Evolutionary conservation across 2,329 filamentous ascomycete genomes (phyloP).

Genomic region (Proliferodiscus dingleyae): DNA sequence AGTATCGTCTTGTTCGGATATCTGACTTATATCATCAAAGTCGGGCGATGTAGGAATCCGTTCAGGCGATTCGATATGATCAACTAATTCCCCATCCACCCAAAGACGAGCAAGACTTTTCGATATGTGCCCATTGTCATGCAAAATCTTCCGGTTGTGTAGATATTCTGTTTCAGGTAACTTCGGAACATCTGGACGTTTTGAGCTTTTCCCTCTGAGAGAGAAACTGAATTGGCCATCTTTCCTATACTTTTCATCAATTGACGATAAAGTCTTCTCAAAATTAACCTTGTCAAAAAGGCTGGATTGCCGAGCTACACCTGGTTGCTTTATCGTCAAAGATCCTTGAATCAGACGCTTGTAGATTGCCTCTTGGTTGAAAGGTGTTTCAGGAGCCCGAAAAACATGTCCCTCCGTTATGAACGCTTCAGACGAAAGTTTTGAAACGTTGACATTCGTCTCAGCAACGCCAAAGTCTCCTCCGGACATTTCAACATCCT

Average conservation of each 20-base stretch:
- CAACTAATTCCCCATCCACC: conserved; percentile 34
- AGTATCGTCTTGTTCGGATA: conserved; percentile 53
- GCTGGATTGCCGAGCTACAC: conserved; percentile 18
- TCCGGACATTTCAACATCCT: not conserved
- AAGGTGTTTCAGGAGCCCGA: conserved; percentile 7
- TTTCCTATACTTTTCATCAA: conserved; percentile 29
- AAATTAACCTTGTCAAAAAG: conserved; percentile 29
- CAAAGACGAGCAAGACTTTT: conserved; percentile 38
- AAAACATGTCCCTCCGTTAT: not conserved
- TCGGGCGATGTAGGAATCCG: conserved; percentile 21
- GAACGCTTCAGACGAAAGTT: not conserved
- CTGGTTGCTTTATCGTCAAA: not conserved
- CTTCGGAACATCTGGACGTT: conserved; percentile 5
- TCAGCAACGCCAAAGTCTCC: not conserved
- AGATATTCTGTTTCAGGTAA: conserved; percentile 28
- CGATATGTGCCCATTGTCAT: conserved; percentile 10
- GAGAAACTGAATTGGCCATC: conserved; percentile 28
- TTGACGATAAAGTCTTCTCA: conserved; percentile 24
- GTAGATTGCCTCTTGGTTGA: conserved; percentile 29
- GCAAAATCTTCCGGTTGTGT: conserved; percentile 14
- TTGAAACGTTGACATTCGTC: not conserved
- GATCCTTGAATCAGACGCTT: conserved; percentile 18
- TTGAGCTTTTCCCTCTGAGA: conserved; percentile 5
- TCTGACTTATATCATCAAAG: conserved; percentile 37
- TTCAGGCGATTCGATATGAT: conserved; percentile 12